Evolutionary conservation across 2,329 filamentous ascomycete species (phyloP), one percentile per base, ranked within the genome.

Genomic region (Trichoderma arundinaceum): DNA sequence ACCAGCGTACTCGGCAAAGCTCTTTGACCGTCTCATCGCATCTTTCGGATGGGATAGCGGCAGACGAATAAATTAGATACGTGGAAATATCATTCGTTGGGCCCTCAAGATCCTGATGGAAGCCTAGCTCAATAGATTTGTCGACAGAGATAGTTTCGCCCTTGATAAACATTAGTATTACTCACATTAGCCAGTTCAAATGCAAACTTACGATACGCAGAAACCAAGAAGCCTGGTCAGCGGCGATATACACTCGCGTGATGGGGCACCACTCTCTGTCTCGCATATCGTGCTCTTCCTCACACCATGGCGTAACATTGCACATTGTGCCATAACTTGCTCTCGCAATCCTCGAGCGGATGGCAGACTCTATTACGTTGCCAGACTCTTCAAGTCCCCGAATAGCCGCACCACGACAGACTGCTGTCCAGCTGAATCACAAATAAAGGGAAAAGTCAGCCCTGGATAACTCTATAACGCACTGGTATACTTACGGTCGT

Each of bases 341-440:
- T 0, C 76, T 69, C 0, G 75, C 71, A 6, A 78, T 33, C 4
- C 76, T 71, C 1, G 69, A 49, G 6, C 63, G 62, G 0, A 77
- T 69, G 0, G 22, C 64, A 0, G 57, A 32, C 1, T 56, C 41
- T 0, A 74, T 32, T 0, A 54, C 52, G 0, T 56, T 2, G 0
- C 53, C 66, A 0, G 69, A 48, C 0, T 54, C 28, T 0, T 65
- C 61, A 0, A 76, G 61, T 0, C 74, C 75, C 0, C 71, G 69
- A 0, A 75, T 54, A 4, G 76, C 76, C 0, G 77, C 77, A 1
- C 77, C 76, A 0, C 76, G 73, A 19, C 74, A 76, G 4, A 78
- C 73, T 0, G 77, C 77, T 0, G 73, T 75, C 77, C 77, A 79
- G 0, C 77, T 77, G 17, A 1, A 3, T 44, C 17, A n/a, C 4